Percentiles rank a stretch among this genome's conserved stretches.
Conservation (phyloP, 768 basidiomycete species). For the Serendipita sp. region DNA sequence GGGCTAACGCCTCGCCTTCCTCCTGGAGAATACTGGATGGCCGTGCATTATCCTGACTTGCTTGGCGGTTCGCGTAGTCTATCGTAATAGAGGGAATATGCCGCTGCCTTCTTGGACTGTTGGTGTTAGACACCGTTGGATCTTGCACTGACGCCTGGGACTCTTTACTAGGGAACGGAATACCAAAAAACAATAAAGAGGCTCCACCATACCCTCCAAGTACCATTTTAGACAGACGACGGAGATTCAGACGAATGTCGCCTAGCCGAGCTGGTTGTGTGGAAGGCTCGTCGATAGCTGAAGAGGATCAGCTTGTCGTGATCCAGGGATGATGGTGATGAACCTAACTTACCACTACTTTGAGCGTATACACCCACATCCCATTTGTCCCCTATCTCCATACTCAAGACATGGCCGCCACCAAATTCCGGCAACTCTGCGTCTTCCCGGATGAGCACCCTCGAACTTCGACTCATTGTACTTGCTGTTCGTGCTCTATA, state of each 20-base stretch:
- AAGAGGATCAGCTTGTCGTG: neutral
- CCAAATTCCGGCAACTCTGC: constrained; percentile 42
- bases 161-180: constrained; percentile 22
- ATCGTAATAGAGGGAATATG: neutral
- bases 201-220: constrained; percentile 76
- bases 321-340: too few species aligned
- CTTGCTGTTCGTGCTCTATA: neutral
- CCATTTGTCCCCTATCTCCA: constrained; percentile 52
- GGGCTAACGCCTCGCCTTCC: constrained; percentile 4
- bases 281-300: neutral
- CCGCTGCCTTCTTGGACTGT: neutral
- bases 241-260: constrained; percentile 28
- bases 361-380: neutral
- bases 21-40: neutral
- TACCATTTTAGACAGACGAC: constrained; percentile 66
- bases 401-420: constrained; percentile 54
- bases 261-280: neutral
- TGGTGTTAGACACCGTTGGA: neutral
- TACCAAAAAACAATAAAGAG: constrained; percentile 64
- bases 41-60: neutral
- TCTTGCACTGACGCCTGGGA: neutral
- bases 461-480: constrained; percentile 22
- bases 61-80: neutral
- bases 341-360: neutral
- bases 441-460: constrained; percentile 56